Evolutionary conservation across 169 alveolate species (phyloP), one percentile per base, ranked within the genome.

Genomic region (Plasmodium vivax): DNA sequence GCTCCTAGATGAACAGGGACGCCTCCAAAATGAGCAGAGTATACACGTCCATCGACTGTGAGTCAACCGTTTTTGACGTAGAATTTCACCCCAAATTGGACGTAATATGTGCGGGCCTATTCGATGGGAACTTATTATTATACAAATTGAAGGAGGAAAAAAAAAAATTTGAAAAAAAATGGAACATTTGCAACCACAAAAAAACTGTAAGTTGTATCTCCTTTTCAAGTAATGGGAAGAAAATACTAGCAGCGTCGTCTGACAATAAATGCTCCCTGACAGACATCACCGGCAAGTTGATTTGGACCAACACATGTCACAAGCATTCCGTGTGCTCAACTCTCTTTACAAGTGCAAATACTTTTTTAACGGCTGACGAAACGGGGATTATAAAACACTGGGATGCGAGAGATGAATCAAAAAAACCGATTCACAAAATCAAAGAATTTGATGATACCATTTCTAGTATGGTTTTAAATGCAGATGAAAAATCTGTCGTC

Each of bases 51-150:
- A 80, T 88, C 43, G 32, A 88, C 2, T 88, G 94, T 36, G 73
- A 58, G 19, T 27, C 45, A 16, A 10, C 72, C n/a, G 84, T 88
- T 62, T 88, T 88, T 51, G 94, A 88, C 32, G 73, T 88, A 8
- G 94, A 88, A 2, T 88, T 88, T 88, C 94, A 88, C 51, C 94
- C 94, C 5, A 88, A 88, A 45, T 58, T 88, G 54, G 90, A 88
- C 41, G 6, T 88, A 14, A 36, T 88, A 88, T 80, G 94, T 88
- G 90, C 91, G 5, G 94, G 94, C 54, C 34, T 41, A 27, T 88
- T 62, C 51, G 75, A 88, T 88, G 94, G 94, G 23, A 79, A 80
- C 73, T 58, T 88, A 62, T 72, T 88, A 80, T 88, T 88, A 88
- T 88, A 88, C 38, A 80, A 88, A 79, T 81, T 79, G 16, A 88